A percentile compares a stretch with the other conserved stretches of the same genome.
These are phyloP conservation scores for Aquilaria malaccensis DNA, from an alignment of 345 rosid genomes.

Conservation along the genomic window DNA sequence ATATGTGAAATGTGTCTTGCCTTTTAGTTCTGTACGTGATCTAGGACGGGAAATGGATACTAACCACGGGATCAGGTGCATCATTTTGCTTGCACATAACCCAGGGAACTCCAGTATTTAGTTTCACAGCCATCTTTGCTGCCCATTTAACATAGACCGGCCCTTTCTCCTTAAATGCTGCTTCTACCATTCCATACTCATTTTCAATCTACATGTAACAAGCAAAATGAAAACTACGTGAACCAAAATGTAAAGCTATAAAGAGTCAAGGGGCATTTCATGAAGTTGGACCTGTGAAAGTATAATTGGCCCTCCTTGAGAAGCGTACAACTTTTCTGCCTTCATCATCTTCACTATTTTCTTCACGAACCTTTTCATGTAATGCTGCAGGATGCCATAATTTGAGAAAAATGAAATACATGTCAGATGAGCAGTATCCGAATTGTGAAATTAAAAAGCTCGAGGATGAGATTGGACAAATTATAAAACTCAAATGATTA, in stretches of 20 bases:
- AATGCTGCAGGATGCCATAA: slow-evolving; percentile 30
- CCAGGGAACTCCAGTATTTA: slow-evolving; percentile 85
- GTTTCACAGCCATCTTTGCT: slow-evolving; percentile 59
- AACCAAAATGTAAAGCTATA: slow-evolving; percentile 1
- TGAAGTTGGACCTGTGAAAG: slow-evolving; percentile 55
- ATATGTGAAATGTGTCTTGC: not conserved
- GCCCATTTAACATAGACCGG: slow-evolving; percentile 67
- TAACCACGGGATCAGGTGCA: slow-evolving; percentile 83
- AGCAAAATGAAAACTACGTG: not conserved
- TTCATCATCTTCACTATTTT: slow-evolving; percentile 66
- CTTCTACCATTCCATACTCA: slow-evolving; percentile 53
- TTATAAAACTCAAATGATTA: slow-evolving; percentile 3
- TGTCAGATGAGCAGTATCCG: not conserved
- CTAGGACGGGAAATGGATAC: slow-evolving; percentile 12
- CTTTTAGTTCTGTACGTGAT: not conserved
- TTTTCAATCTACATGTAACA: slow-evolving; percentile 54
- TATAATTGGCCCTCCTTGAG: slow-evolving; percentile 90
- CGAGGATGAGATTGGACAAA: not conserved
- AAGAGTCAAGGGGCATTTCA: not conserved
- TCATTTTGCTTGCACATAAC: slow-evolving; percentile 85
- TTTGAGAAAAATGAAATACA: not conserved
- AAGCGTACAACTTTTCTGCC: slow-evolving; percentile 53
- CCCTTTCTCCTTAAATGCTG: slow-evolving; percentile 48
- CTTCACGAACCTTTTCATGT: slow-evolving; percentile 52
- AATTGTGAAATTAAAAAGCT: too few species aligned